Evolutionary conservation across 1,284 basidiomycete species (phyloP), one percentile per base, ranked within the genome.

Genomic region (Microbotryum scabiosae): DNA sequence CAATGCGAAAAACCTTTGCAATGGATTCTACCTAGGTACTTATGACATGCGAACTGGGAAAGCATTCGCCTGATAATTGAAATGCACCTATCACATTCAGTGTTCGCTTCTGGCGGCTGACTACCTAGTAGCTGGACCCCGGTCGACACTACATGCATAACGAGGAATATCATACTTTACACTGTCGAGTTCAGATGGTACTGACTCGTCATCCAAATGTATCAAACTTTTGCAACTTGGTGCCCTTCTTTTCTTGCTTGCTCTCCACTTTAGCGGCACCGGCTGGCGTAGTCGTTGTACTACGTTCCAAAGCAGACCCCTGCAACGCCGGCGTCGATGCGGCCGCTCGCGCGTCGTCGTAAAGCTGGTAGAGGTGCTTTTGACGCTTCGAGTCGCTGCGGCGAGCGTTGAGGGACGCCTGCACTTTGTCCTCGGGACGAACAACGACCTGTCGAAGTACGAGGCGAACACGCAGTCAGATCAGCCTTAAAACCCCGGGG

Each of bases 361-460:
- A 57, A 23, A 67, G 47, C 51, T 64, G 62, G 66, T 63, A 65
- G 20, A 57, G 60, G 48, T 63, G 61, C 45, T 65, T 65, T 26
- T 44, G 36, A 7, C 54, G 65, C 64, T 54, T 63, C 49, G 26
- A 67, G 57, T 25, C 69, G 65, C 5, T 60, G 57, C 46, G 56
- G 57, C 62, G 36, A 43, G 60, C 56, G 10, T 57, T 60, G 36
- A 67, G 60, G 7, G 55, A 61, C 54, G 68, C 67, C 8, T 63
- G 61, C 1, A 72, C 69, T 53, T 70, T 72, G 58, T 61, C 59
- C 20, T 67, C 66, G 1, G 70, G 69, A 18, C 78, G 81, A 45
- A 94, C 89, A 59, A 94, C 91, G 64, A 96, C 89, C 67, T 93
- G 88, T 16, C 14, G 36, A 9, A 0, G 91, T 91, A 0, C 94